Conservation (phyloP, 1,139 yeast species). For the Lodderomyces theae region DNA sequence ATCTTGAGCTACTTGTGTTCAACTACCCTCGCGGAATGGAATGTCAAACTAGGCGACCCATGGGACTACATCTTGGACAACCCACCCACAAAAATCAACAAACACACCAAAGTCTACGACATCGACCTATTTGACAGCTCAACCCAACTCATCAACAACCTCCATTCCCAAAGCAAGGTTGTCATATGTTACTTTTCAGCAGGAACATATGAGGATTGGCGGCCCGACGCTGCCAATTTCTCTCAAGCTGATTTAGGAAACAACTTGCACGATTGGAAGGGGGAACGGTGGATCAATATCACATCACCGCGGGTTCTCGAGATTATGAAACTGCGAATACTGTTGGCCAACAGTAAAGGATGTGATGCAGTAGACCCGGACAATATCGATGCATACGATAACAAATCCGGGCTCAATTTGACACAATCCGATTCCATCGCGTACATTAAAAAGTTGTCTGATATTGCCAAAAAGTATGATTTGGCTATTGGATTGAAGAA, state of each 20-base stretch:
- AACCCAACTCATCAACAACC: constrained; percentile 10
- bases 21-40: neutral
- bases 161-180: constrained; percentile 16
- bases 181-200: constrained; percentile 27
- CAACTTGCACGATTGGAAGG: constrained; percentile 22
- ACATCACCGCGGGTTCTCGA: constrained; percentile 15
- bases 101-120: neutral
- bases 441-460: constrained; percentile 16
- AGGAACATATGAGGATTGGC: constrained; percentile 24
- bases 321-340: constrained; percentile 19
- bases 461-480: constrained; percentile 14
- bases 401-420: constrained; percentile 20
- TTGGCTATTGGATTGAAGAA: constrained; percentile 21
- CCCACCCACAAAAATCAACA: neutral
- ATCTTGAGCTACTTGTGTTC: neutral
- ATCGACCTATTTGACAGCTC: constrained; percentile 20
- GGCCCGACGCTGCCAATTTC: constrained; percentile 18
- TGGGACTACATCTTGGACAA: constrained; percentile 1
- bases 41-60: neutral
- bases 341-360: constrained; percentile 17
- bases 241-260: constrained; percentile 17
- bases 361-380: constrained; percentile 26
- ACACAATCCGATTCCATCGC: constrained; percentile 18
- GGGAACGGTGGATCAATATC: constrained; percentile 22
- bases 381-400: constrained; percentile 23